Base-by-base conservation (phyloP, 495 filamentous ascomycete species). In the Tuber calosporum region DNA sequence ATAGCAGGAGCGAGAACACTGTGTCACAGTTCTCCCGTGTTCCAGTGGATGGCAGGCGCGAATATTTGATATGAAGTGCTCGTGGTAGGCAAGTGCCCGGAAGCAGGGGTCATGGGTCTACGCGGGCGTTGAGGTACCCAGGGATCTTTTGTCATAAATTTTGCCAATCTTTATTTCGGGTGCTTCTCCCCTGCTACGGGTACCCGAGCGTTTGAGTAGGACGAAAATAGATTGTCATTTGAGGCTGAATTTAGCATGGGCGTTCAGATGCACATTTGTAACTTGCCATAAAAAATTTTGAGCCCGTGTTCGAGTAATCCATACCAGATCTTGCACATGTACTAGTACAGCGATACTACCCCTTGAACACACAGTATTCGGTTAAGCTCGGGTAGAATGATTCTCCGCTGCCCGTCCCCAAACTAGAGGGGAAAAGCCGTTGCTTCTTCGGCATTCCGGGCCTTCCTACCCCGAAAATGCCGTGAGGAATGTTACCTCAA, bases 371-470 rank as follows among this genome's bases (percentile, higher is more conserved):
- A 62, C 26, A 62, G 5, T 7, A 62, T 62, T 34, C 53, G 13
- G 53, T 62, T 62, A 26, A 34, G 26, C 26, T 30, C 53, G 53
- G 53, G 53, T 34, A 58, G 53, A 13, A 26, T 13, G 1, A 30
- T 58, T 58, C n/a, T 22, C 9, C 7, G 26, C n/a, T 30, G 53
- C 26, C n/a, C 11, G 26, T 58, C 6, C 53, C 53, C 26, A 17
- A 62, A 34, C 34, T 13, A 1, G 53, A 34, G 19, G 53, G 53
- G 53, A 17, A 62, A 34, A 62, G 11, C 1, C 34, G 6, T 62
- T 62, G 53, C 53, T 34, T 62, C 30, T 62, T 66, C 34, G 58
- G 66, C 74, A 76, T 73, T 13, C 30, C 37, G 37, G 68, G 68
- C 38, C 38, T 40, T 13, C 36, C 34, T 26, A 22, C 20, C 45